Evolutionary conservation across 352 stramenopile species (phyloP).

Genomic region (Globisporangium viniferum): DNA sequence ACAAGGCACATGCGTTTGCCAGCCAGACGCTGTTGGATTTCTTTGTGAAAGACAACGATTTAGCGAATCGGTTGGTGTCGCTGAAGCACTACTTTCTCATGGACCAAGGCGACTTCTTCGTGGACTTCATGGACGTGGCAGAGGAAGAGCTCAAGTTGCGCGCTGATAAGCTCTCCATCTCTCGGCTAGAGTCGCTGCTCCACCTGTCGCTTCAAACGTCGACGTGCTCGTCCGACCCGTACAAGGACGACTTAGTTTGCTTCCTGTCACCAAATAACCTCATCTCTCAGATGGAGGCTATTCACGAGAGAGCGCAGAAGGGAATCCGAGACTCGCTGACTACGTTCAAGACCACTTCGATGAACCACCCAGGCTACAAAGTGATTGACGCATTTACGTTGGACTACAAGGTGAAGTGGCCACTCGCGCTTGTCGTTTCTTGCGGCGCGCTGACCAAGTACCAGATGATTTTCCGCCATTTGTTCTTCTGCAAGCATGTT

Average conservation of each 20-base stretch:
- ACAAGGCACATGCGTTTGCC: slow-evolving; percentile 79
- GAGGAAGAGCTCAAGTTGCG: slow-evolving; percentile 92
- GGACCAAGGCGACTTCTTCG: slow-evolving; percentile 98
- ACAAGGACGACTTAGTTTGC: slow-evolving; percentile 90
- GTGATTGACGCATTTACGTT: slow-evolving; percentile 97
- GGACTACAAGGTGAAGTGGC: slow-evolving; percentile 96
- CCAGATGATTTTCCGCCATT: slow-evolving; percentile 98
- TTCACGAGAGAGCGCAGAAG: slow-evolving; percentile 84
- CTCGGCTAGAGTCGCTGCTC: slow-evolving; percentile 92
- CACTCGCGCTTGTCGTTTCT: slow-evolving; percentile 96
- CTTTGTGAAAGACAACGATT: slow-evolving; percentile 80
- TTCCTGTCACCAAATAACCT: slow-evolving; percentile 85
- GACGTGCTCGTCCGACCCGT: slow-evolving; percentile 84
- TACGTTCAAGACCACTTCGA: slow-evolving; percentile 62
- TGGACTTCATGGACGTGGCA: slow-evolving; percentile 97
- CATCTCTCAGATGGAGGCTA: slow-evolving; percentile 92
- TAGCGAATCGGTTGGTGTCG: slow-evolving; percentile 73
- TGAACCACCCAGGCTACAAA: slow-evolving; percentile 73
- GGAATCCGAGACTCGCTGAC: slow-evolving; percentile 63
- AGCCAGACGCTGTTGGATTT: slow-evolving; percentile 74
- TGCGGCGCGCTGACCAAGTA: slow-evolving; percentile 95
- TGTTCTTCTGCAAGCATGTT: slow-evolving; percentile 99
- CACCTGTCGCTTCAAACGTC: slow-evolving; percentile 92
- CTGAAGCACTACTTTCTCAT: slow-evolving; percentile 99
- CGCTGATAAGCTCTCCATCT: slow-evolving; percentile 84